Evolutionary conservation across 176 grass and related monocot genomes (phyloP).

Genomic region (Zea mays): Zm-B73-REFERENCE-NAM-5.0 NC_050101.1:146859501-146860000

Average conservation of each 20-base stretch:
- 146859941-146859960: too few species aligned
- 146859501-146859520: constrained; percentile 33
- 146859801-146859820: background rate
- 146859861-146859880: too few species aligned
- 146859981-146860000: too few species aligned
- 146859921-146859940: too few species aligned
- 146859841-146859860: too few species aligned
- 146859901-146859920: too few species aligned
- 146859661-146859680: background rate
- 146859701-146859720: background rate
- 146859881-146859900: too few species aligned
- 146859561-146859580: background rate
- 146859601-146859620: background rate
- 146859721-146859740: background rate
- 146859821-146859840: background rate
- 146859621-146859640: background rate
- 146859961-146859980: too few species aligned
- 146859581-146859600: background rate
- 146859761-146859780: background rate
- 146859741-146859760: background rate
- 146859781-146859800: background rate
- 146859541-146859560: background rate
- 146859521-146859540: constrained; percentile 5
- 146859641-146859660: background rate
- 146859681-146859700: background rate